These are phyloP conservation scores for Cyclotella cryptica DNA, from an alignment of 108 stramenopile genomes.

Conservation along the genomic window DNA sequence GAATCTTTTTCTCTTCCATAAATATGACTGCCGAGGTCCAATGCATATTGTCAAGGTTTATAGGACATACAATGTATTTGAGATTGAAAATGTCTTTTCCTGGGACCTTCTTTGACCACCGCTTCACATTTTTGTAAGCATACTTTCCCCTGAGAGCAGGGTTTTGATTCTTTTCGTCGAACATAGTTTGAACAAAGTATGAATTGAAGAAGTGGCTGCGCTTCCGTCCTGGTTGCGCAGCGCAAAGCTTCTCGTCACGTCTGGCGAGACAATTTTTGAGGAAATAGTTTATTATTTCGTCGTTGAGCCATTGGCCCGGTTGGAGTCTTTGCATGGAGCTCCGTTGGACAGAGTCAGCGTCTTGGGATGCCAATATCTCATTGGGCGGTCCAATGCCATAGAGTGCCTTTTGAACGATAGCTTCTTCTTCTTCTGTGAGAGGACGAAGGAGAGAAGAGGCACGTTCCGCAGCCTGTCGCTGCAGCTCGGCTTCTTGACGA, in stretches of 20 bases:
- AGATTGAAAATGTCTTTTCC: slow-evolving; percentile 92
- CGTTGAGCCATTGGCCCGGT: slow-evolving; percentile 93
- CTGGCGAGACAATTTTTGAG: slow-evolving; percentile 78
- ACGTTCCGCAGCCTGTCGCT: slow-evolving; percentile 62
- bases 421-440: slow-evolving; percentile 67
- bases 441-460: slow-evolving; percentile 68
- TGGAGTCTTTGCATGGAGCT: slow-evolving; percentile 67
- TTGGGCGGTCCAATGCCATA: slow-evolving; percentile 56
- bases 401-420: slow-evolving; percentile 61
- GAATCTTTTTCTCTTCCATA: slow-evolving; percentile 86
- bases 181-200: slow-evolving; percentile 94
- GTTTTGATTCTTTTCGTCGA: slow-evolving; percentile 74
- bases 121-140: slow-evolving; percentile 90
- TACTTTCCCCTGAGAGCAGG: slow-evolving; percentile 67
- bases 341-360: slow-evolving; percentile 78
- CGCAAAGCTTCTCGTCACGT: slow-evolving; percentile 81
- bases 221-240: slow-evolving; percentile 60
- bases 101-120: slow-evolving; percentile 93
- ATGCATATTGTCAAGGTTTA: slow-evolving; percentile 89
- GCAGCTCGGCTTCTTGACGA: slow-evolving; percentile 34
- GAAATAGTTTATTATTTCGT: slow-evolving; percentile 98
- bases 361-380: slow-evolving; percentile 66
- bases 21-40: slow-evolving; percentile 94
- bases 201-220: slow-evolving; percentile 94
- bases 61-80: slow-evolving; percentile 92